Percentiles rank a stretch among this genome's conserved stretches.
Evolutionary conservation across 1,284 basidiomycete genomes (phyloP).

Genomic region (Rugosomyces carneus): DNA sequence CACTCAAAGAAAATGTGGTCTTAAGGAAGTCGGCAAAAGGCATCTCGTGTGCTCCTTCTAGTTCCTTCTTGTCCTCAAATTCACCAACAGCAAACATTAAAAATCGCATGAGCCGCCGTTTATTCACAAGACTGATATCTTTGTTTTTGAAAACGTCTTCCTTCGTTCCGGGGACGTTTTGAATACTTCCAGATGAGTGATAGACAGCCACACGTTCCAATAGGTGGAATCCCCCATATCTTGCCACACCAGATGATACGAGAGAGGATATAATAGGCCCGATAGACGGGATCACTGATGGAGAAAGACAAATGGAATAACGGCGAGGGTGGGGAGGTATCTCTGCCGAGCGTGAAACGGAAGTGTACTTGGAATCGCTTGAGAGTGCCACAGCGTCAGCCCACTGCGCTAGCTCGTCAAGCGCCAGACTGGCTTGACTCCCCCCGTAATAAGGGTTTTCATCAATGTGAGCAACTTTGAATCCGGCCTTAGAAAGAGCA

Average conservation of each 20-base stretch:
- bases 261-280: conserved; percentile 81
- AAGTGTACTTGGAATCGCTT: conserved; percentile 27
- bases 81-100: conserved; percentile 75
- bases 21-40: conserved; percentile 60
- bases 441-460: conserved; percentile 82
- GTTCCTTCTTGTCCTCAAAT: conserved; percentile 59
- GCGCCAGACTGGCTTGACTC: conserved; percentile 74
- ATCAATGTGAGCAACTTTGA: conserved; percentile 86
- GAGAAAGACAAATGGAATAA: conserved; percentile 83
- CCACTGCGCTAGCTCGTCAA: conserved; percentile 79
- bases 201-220: conserved; percentile 74
- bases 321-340: conserved; percentile 58
- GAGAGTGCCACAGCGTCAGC: conserved; percentile 32
- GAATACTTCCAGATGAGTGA: conserved; percentile 38
- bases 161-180: conserved; percentile 83
- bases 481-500: conserved; percentile 82
- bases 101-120: conserved; percentile 91
- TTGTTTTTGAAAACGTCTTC: conserved; percentile 92
- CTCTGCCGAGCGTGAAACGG: conserved; percentile 36
- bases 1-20: conserved; percentile 56
- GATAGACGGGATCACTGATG: conserved; percentile 74
- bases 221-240: conserved; percentile 87
- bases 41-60: conserved; percentile 49
- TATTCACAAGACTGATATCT: conserved; percentile 75
- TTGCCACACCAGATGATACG: conserved; percentile 80